Conservation (phyloP, 176 grass and related monocot species). For the Aegilops speltoides region DNA sequence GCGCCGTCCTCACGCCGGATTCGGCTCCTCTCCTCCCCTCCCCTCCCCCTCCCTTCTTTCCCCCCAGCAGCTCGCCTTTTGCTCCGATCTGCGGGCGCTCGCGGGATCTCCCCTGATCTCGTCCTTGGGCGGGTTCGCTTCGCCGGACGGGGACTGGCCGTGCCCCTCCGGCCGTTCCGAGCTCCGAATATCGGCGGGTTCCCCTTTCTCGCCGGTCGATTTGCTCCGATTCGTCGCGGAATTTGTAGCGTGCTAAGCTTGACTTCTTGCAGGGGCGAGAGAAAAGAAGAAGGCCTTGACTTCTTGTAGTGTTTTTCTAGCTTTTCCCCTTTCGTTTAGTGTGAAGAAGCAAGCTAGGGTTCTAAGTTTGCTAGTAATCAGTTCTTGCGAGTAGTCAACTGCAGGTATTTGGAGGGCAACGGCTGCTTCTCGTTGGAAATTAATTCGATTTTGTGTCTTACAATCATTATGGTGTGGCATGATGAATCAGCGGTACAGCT, state of each 20-base stretch:
- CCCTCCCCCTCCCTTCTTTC: neutral
- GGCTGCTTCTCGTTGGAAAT: neutral
- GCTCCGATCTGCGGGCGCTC: slow-evolving; percentile 8
- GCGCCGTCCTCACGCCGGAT: slow-evolving; percentile 16
- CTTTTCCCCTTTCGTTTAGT: neutral
- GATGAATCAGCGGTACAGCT: neutral
- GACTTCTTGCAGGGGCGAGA: neutral
- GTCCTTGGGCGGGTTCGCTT: neutral
- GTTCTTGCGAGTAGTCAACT: neutral
- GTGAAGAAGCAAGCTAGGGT: neutral
- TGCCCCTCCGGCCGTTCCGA: neutral
- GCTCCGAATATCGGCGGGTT: slow-evolving; percentile 21
- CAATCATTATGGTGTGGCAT: neutral
- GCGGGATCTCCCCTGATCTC: slow-evolving; percentile 3
- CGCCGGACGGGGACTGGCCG: neutral
- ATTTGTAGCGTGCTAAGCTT: neutral
- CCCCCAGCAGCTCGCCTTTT: neutral
- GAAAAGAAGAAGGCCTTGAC: neutral
- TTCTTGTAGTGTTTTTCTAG: neutral
- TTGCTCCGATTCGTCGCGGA: neutral
- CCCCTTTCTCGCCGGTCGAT: neutral
- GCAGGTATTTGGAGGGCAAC: neutral
- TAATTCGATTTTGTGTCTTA: neutral
- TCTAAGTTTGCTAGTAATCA: neutral
- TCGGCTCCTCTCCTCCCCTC: neutral